phyloP scores from a whole-genome alignment of 345 rosid genomes.

The Acer saccharum region DNA sequence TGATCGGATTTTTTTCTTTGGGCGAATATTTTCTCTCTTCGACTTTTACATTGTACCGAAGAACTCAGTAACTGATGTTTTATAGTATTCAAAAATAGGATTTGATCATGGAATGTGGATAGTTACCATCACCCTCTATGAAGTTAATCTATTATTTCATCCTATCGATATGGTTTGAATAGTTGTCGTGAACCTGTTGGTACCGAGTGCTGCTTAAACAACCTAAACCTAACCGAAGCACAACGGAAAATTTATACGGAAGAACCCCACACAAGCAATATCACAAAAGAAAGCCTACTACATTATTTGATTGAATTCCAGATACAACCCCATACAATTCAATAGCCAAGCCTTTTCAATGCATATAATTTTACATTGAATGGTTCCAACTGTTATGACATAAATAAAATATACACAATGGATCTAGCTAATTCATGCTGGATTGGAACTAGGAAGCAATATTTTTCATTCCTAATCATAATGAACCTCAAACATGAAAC shows the following conservation, averaged over 20 bases:
- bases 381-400: constrained; percentile 1
- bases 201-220: neutral
- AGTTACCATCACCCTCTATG: neutral
- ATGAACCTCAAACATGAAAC: constrained; percentile 26
- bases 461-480: constrained; percentile 11
- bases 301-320: neutral
- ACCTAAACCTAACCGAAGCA: neutral
- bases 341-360: constrained; percentile 5
- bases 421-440: constrained; percentile 18
- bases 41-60: no score
- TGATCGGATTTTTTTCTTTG: no score
- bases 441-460: neutral
- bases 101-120: neutral
- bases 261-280: neutral
- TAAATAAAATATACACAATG: constrained; percentile 32
- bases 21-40: no score
- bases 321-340: neutral
- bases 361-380: constrained; percentile 16
- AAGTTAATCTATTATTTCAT: neutral
- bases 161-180: neutral
- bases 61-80: neutral
- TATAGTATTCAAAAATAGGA: neutral
- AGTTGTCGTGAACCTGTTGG: neutral
- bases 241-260: neutral
- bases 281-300: neutral